Evolutionary conservation across 768 basidiomycete species (phyloP).

Genomic region (Piloderma croceum): DNA sequence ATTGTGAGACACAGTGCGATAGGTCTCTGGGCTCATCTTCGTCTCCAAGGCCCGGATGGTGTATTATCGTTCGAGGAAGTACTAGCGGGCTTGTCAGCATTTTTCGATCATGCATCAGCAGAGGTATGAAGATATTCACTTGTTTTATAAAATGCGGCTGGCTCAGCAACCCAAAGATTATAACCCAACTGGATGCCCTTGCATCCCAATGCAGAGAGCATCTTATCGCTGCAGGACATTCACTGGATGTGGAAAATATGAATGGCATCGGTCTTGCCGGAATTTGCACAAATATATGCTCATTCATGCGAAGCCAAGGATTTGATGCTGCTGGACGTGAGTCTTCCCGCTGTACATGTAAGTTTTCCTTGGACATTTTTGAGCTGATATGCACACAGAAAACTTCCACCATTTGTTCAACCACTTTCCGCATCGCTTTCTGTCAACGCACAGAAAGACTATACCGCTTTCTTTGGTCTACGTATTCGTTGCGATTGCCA

Average conservation of each 20-base stretch:
- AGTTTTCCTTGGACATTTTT: no score
- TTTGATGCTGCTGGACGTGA: conserved; percentile 41
- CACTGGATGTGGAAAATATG: conserved; percentile 25
- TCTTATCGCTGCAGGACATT: conserved; percentile 25
- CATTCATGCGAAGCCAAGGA: conserved; percentile 45
- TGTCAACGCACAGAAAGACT: conserved; percentile 42
- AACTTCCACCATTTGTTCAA: conserved; percentile 42
- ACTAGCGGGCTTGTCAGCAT: conserved; percentile 46
- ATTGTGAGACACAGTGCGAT: conserved; percentile 41
- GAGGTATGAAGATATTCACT: no score
- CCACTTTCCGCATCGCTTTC: conserved; percentile 56
- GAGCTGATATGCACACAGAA: conserved; percentile 20
- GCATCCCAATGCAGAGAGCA: conserved; percentile 34
- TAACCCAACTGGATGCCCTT: conserved; percentile 34
- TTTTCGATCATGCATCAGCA: no score
- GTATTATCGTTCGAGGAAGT: conserved; percentile 37
- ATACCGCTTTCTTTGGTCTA: conserved; percentile 59
- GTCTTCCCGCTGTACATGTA: no score
- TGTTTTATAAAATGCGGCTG: no score
- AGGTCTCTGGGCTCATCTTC: conserved; percentile 29
- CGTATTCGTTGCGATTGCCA: conserved; percentile 49
- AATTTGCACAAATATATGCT: conserved; percentile 41
- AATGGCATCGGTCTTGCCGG: conserved; percentile 28
- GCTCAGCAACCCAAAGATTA: no score
- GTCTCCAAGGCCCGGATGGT: not conserved